A percentile compares a stretch with the other conserved stretches of the same genome.
phyloP scores from a whole-genome alignment of 148 eudicot species.

The Beta vulgaris region DNA sequence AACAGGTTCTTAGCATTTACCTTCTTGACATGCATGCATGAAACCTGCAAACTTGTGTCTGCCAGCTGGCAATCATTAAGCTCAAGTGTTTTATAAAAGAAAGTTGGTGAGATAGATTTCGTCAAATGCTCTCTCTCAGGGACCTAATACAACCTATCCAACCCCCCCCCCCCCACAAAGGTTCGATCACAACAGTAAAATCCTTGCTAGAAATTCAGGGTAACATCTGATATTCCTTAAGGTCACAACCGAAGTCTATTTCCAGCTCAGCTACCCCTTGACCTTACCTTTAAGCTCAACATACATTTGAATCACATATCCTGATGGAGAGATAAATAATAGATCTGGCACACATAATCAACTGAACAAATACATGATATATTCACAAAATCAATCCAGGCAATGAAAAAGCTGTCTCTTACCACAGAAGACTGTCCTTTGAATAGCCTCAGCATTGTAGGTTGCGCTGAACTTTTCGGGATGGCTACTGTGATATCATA shows the following conservation, averaged over 20 bases:
- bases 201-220: too few relatives aligned
- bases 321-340: neutral
- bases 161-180: too few relatives aligned
- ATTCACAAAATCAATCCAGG: neutral
- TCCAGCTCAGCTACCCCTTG: too few relatives aligned
- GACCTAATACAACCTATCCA: too few relatives aligned
- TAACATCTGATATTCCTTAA: too few relatives aligned
- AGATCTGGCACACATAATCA: neutral
- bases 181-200: too few relatives aligned
- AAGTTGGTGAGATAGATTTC: too few relatives aligned
- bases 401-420: constrained; percentile 26
- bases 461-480: constrained; percentile 68
- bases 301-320: neutral
- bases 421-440: constrained; percentile 92
- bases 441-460: constrained; percentile 83
- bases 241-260: too few relatives aligned
- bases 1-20: neutral
- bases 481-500: constrained; percentile 81
- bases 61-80: neutral
- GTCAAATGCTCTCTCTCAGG: too few relatives aligned
- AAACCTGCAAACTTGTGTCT: neutral
- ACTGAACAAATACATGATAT: neutral
- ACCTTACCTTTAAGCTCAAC: neutral
- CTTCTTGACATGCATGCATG: neutral
- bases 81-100: too few relatives aligned